Conservation (phyloP, 805 yeast genomes). For the Suhomyces emberorum region DNA sequence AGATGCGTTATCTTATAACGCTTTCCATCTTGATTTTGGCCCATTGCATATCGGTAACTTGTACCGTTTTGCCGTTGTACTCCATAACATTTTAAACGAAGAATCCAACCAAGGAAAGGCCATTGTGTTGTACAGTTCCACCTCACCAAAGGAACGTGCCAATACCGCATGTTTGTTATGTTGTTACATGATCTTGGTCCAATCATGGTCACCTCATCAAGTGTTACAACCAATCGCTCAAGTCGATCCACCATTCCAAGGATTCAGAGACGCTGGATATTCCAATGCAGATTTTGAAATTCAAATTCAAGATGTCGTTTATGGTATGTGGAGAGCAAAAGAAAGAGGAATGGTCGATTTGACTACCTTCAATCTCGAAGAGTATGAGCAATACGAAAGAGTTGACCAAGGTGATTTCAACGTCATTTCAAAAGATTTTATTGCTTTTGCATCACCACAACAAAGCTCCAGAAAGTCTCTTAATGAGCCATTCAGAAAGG, state of each 20-base stretch:
- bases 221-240: conserved; percentile 93
- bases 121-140: conserved; percentile 83
- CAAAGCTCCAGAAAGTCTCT: conserved; percentile 50
- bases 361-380: conserved; percentile 84
- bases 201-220: conserved; percentile 98
- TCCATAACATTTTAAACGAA: conserved; percentile 88
- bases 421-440: conserved; percentile 84
- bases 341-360: conserved; percentile 86
- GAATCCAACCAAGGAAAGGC: conserved; percentile 82
- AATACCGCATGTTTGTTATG: conserved; percentile 93
- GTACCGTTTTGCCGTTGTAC: conserved; percentile 90
- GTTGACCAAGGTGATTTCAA: conserved; percentile 98
- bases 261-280: conserved; percentile 96
- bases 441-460: conserved; percentile 97
- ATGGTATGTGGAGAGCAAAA: conserved; percentile 97
- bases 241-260: conserved; percentile 88
- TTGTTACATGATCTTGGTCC: conserved; percentile 92
- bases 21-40: conserved; percentile 96
- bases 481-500: conserved; percentile 78
- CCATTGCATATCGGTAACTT: conserved; percentile 92
- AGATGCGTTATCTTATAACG: conserved; percentile 85
- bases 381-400: conserved; percentile 89
- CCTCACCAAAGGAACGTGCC: conserved; percentile 77
- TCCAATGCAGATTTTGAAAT: conserved; percentile 92
- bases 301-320: conserved; percentile 90